phyloP scores from a whole-genome alignment of 768 basidiomycete species.

The Psilocybe cyanescens region DNA sequence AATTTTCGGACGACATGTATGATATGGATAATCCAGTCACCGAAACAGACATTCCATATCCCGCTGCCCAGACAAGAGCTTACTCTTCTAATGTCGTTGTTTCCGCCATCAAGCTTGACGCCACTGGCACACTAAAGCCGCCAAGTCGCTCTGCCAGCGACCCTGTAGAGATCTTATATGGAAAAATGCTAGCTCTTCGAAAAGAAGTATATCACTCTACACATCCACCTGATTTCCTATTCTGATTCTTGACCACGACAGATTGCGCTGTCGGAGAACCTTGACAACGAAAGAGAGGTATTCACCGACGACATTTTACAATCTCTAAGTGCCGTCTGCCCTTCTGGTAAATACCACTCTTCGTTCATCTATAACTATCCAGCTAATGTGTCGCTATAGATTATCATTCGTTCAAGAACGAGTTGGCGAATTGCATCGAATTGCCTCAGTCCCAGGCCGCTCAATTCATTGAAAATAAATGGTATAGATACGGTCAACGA shows the following conservation, averaged over 20 bases:
- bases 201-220: conserved; percentile 21
- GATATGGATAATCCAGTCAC: conserved; percentile 8
- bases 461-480: conserved; percentile 35
- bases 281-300: conserved; percentile 33
- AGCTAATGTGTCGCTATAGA: conserved; percentile 28
- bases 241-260: conserved; percentile 19
- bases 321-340: conserved; percentile 40
- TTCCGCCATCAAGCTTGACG: conserved; percentile 11
- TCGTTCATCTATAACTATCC: background rate
- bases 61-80: background rate
- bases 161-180: conserved; percentile 25
- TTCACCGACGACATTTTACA: conserved; percentile 40
- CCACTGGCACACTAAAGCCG: conserved; percentile 3
- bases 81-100: background rate
- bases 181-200: conserved; percentile 27
- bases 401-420: conserved; percentile 36
- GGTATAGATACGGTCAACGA: conserved; percentile 33
- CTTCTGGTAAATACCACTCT: conserved; percentile 36
- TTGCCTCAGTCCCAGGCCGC: conserved; percentile 39
- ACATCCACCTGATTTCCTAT: background rate
- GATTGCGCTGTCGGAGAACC: conserved; percentile 30
- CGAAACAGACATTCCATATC: background rate
- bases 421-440: conserved; percentile 43
- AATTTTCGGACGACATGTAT: conserved; percentile 32
- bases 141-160: conserved; percentile 7